Evolutionary conservation across 1,284 basidiomycete species (phyloP).

Genomic region (Microbotryum lychnidis-dioicae): DNA sequence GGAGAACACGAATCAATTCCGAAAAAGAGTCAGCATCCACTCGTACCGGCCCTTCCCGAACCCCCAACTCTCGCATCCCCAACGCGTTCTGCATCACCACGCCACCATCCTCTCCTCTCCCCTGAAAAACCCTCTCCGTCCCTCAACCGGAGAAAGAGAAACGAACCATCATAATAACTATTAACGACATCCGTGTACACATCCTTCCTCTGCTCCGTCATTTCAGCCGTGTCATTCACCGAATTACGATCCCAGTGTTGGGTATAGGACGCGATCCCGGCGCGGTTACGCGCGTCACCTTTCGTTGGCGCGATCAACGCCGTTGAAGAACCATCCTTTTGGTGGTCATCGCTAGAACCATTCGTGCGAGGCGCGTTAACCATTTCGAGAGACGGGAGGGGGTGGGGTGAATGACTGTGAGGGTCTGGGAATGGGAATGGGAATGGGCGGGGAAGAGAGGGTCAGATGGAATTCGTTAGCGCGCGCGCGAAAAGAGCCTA

Average conservation of each 20-base stretch:
- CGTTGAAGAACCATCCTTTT: background rate
- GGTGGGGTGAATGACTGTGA: too few species aligned
- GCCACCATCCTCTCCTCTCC: background rate
- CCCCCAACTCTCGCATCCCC: too few species aligned
- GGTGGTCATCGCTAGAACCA: background rate
- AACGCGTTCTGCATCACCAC: too few species aligned
- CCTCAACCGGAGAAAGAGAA: background rate
- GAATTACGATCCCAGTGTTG: slow-evolving; percentile 89
- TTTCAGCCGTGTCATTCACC: slow-evolving; percentile 57
- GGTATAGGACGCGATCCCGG: slow-evolving; percentile 83
- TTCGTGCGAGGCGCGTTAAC: slow-evolving; percentile 21
- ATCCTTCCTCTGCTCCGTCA: slow-evolving; percentile 67
- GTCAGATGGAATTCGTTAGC: too few species aligned
- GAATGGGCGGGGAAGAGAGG: too few species aligned
- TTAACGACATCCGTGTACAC: slow-evolving; percentile 89
- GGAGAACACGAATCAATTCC: background rate
- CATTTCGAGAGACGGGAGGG: background rate
- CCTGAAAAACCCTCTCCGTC: too few species aligned
- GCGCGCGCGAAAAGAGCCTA: too few species aligned
- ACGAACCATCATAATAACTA: slow-evolving; percentile 72
- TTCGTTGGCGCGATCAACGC: slow-evolving; percentile 10
- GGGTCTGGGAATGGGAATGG: too few species aligned
- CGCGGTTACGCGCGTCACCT: slow-evolving; percentile 65
- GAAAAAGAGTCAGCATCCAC: too few species aligned
- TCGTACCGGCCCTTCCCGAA: too few species aligned